phyloP scores from a whole-genome alignment of 2,329 filamentous ascomycete genomes.

The Aspergillus arachidicola region DNA sequence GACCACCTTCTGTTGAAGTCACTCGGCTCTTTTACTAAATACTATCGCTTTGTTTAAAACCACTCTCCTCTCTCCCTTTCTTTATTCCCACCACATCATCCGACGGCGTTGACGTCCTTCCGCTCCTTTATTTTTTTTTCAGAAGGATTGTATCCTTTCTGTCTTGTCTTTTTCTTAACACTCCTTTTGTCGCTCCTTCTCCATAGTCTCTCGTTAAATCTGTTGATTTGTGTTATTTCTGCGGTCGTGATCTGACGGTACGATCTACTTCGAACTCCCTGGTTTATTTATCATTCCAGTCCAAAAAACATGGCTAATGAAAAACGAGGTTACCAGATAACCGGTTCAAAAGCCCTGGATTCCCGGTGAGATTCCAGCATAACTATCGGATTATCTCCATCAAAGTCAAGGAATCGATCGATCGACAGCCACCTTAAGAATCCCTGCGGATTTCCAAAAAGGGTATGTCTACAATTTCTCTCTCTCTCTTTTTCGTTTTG shows the following conservation, averaged over 20 bases:
- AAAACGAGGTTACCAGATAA: background rate
- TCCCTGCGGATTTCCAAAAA: conserved; percentile 1
- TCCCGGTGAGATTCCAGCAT: conserved; percentile 5
- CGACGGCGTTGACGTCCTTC: conserved; percentile 17
- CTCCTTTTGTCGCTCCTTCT: background rate
- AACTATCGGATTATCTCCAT: background rate
- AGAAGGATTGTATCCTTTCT: conserved; percentile 9
- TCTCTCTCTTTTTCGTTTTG: background rate
- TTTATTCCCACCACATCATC: conserved; percentile 7
- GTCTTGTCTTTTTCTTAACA: background rate
- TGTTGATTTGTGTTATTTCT: conserved; percentile 3
- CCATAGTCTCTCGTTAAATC: conserved; percentile 12
- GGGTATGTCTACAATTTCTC: conserved; percentile 8
- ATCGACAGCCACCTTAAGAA: background rate
- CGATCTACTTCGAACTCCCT: background rate
- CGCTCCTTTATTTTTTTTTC: conserved; percentile 12
- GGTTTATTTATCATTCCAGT: background rate
- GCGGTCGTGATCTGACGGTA: background rate
- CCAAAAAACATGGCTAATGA: background rate
- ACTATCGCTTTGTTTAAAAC: conserved; percentile 11
- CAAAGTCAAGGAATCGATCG: conserved; percentile 7
- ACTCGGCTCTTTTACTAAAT: background rate
- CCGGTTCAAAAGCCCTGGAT: conserved; percentile 9
- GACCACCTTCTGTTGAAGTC: conserved; percentile 10
- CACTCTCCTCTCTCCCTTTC: conserved; percentile 8